Conservation (phyloP, 768 basidiomycete genomes). For the Russula emetica region DNA sequence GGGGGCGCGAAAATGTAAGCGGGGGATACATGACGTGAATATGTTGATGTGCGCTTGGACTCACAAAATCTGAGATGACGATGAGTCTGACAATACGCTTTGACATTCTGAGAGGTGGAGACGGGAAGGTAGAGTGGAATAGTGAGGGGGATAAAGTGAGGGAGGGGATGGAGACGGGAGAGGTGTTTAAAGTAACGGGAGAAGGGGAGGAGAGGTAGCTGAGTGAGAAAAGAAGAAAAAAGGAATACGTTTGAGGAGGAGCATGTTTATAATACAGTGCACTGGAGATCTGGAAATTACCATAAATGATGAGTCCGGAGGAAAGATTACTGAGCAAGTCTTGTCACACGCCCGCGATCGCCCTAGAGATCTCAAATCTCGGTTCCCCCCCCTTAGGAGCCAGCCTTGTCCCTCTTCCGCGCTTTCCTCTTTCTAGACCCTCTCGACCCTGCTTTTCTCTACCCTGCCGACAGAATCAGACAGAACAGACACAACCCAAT, state of each 20-base stretch:
- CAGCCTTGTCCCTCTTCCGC: neutral
- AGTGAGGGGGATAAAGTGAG: neutral
- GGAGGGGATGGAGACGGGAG: neutral
- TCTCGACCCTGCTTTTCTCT: neutral
- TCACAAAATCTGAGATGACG: slow-evolving; percentile 37
- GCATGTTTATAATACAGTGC: slow-evolving; percentile 26
- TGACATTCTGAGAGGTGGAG: slow-evolving; percentile 13
- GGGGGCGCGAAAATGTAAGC: slow-evolving; percentile 9
- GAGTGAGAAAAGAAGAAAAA: slow-evolving; percentile 20
- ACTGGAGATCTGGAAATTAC: slow-evolving; percentile 22
- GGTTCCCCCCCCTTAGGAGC: neutral
- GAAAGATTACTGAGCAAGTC: slow-evolving; percentile 26
- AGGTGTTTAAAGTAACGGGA: neutral
- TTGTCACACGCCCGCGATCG: slow-evolving; percentile 25
- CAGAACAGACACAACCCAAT: neutral
- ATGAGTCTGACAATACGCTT: slow-evolving; percentile 27
- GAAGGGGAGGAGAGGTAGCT: neutral
- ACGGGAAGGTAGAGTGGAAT: neutral
- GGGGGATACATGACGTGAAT: slow-evolving; percentile 3
- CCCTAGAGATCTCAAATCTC: slow-evolving; percentile 13
- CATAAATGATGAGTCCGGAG: slow-evolving; percentile 17
- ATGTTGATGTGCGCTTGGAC: slow-evolving; percentile 21
- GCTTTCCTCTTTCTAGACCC: too few relatives aligned
- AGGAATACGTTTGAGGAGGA: slow-evolving; percentile 8
- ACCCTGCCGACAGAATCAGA: too few relatives aligned